phyloP scores from a whole-genome alignment of 352 stramenopile species.

The Phytophthora macrochlamydospora region DNA sequence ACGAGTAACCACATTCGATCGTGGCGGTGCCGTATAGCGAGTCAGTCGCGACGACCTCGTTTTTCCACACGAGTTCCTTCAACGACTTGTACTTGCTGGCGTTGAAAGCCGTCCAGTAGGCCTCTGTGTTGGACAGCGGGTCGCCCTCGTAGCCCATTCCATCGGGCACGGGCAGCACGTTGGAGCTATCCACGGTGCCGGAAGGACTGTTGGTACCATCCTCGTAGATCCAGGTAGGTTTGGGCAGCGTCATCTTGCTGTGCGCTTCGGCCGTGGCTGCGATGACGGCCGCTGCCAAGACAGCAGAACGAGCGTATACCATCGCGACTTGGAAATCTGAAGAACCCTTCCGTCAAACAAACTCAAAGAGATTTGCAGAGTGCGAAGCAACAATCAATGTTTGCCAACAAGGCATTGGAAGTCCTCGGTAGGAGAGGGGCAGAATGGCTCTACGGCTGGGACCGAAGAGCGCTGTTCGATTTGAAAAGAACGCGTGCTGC shows the following conservation, averaged over 20 bases:
- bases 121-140: conserved; percentile 35
- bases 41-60: conserved; percentile 38
- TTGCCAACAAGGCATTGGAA: too few relatives aligned
- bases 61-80: conserved; percentile 43
- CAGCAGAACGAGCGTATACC: conserved; percentile 3
- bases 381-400: conserved; percentile 5
- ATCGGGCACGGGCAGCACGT: conserved; percentile 26
- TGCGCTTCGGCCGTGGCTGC: conserved; percentile 22
- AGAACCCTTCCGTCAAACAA: conserved; percentile 1
- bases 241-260: conserved; percentile 40
- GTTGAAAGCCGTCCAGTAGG: conserved; percentile 43
- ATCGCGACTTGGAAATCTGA: conserved; percentile 18
- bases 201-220: conserved; percentile 31
- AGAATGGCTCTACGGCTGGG: conserved; percentile 11
- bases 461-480: conserved; percentile 22
- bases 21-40: conserved; percentile 35
- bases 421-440: conserved; percentile 15
- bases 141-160: conserved; percentile 36
- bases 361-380: conserved; percentile 16
- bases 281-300: conserved; percentile 14
- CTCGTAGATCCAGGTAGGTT: conserved; percentile 38
- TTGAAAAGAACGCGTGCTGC: not conserved
- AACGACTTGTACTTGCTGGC: conserved; percentile 52
- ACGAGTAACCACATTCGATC: conserved; percentile 48
- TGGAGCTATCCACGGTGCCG: conserved; percentile 29